These are phyloP conservation scores for Leccinum proliferum DNA, from an alignment of 1,284 basidiomycete species.

Conservation along the genomic window DNA sequence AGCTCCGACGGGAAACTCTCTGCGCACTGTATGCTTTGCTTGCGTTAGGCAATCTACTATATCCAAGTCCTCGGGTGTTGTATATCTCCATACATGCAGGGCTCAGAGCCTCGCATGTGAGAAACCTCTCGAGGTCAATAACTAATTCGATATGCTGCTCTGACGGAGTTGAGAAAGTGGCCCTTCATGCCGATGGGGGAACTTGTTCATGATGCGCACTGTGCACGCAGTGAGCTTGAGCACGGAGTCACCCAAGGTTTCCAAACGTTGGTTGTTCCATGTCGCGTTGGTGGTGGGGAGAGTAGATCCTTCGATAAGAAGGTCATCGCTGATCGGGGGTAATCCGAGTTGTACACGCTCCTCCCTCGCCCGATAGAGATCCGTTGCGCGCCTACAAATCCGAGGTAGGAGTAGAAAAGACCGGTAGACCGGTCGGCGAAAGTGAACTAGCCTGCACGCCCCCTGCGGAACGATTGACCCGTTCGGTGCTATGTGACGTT, in stretches of 20 bases:
- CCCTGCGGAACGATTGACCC: slow-evolving; percentile 46
- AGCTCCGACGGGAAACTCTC: slow-evolving; percentile 54
- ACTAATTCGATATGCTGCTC: slow-evolving; percentile 62
- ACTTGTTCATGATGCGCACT: slow-evolving; percentile 71
- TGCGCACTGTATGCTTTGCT: slow-evolving; percentile 28
- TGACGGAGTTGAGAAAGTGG: slow-evolving; percentile 64
- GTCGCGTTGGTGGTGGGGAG: slow-evolving; percentile 56
- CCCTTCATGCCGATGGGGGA: slow-evolving; percentile 74
- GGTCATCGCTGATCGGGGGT: slow-evolving; percentile 49
- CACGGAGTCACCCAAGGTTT: slow-evolving; percentile 59
- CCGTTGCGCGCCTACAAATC: slow-evolving; percentile 60
- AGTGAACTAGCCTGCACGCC: slow-evolving; percentile 45
- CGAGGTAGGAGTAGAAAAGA: slow-evolving; percentile 57
- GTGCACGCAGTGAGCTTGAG: slow-evolving; percentile 66
- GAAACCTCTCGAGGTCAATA: slow-evolving; percentile 54
- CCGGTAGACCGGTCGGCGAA: slow-evolving; percentile 42
- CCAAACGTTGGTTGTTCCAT: slow-evolving; percentile 78
- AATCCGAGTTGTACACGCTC: slow-evolving; percentile 49
- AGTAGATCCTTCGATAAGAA: slow-evolving; percentile 68
- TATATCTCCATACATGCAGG: slow-evolving; percentile 58
- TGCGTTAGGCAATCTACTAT: slow-evolving; percentile 22
- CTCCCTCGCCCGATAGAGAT: slow-evolving; percentile 53
- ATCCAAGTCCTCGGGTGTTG: slow-evolving; percentile 33
- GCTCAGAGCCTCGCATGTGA: slow-evolving; percentile 54
- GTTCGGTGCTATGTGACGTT: slow-evolving; percentile 23